These are phyloP conservation scores for Apiospora koreana DNA, from an alignment of 2,329 filamentous ascomycete genomes.

Conservation along the genomic window DNA sequence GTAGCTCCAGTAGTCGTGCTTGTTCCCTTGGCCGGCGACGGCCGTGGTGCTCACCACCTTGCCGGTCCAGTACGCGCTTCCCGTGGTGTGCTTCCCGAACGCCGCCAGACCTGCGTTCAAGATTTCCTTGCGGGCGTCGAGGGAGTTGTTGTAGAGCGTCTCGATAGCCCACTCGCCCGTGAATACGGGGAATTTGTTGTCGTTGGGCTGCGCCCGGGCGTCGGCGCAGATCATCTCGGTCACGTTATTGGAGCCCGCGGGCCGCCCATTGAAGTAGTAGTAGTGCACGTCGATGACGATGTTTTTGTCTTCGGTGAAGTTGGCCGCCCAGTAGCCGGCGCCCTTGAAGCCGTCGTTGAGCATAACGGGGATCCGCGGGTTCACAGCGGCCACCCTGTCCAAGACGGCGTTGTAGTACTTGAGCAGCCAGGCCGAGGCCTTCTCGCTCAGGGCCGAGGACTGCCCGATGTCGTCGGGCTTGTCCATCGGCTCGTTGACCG, in stretches of 20 bases:
- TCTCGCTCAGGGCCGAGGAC: background rate
- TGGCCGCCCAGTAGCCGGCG: background rate
- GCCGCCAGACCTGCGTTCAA: conserved; percentile 4
- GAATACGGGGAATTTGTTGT: background rate
- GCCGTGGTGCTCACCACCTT: background rate
- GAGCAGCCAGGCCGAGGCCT: background rate
- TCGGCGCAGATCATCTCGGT: conserved; percentile 2
- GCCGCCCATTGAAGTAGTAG: conserved; percentile 6
- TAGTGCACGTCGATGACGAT: conserved; percentile 10
- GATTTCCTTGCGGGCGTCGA: background rate
- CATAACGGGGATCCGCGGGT: background rate
- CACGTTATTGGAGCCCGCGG: conserved; percentile 1
- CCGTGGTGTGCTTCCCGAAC: background rate
- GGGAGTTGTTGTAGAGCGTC: conserved; percentile 3
- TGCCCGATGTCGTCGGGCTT: background rate
- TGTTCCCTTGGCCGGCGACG: background rate
- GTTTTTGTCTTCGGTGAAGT: background rate
- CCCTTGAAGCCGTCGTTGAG: conserved; percentile 9
- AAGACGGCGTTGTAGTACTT: background rate
- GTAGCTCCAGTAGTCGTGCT: conserved; percentile 3
- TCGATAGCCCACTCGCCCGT: conserved; percentile 3
- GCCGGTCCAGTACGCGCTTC: conserved; percentile 9
- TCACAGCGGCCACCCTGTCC: background rate
- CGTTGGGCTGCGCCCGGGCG: background rate
- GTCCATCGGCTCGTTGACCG: conserved; percentile 11